phyloP scores from a whole-genome alignment of 2,329 filamentous ascomycete species.

The Thelonectria blattea region DNA sequence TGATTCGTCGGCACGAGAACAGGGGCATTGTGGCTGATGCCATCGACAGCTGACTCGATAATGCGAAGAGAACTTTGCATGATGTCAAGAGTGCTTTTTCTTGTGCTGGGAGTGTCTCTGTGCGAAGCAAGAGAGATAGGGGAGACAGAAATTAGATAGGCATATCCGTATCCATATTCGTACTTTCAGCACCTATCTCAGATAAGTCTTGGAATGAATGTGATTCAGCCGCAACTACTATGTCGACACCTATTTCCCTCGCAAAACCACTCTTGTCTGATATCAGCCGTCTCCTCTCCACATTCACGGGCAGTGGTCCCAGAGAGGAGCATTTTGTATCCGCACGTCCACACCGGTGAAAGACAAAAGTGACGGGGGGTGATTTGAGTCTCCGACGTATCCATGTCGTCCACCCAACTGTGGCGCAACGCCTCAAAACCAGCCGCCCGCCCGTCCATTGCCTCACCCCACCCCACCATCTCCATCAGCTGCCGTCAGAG shows the following conservation, averaged over 20 bases:
- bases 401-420: constrained; percentile 21
- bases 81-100: too few relatives aligned
- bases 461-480: background rate
- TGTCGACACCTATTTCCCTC: background rate
- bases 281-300: background rate
- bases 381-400: background rate
- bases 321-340: too few relatives aligned
- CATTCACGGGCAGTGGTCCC: too few relatives aligned
- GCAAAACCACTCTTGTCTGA: background rate
- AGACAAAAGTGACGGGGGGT: too few relatives aligned
- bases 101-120: too few relatives aligned
- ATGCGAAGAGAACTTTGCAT: too few relatives aligned
- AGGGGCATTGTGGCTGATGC: background rate
- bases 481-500: background rate
- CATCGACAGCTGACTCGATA: background rate
- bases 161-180: too few relatives aligned
- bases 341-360: background rate
- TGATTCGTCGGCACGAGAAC: background rate
- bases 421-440: constrained; percentile 18
- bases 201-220: background rate
- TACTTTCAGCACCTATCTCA: background rate
- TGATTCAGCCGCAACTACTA: background rate
- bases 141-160: background rate
- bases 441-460: constrained; percentile 7
- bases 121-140: background rate